These are phyloP conservation scores for Trypanosoma vivax DNA, from an alignment of 208 protist genomes.

Conservation along the genomic window DNA sequence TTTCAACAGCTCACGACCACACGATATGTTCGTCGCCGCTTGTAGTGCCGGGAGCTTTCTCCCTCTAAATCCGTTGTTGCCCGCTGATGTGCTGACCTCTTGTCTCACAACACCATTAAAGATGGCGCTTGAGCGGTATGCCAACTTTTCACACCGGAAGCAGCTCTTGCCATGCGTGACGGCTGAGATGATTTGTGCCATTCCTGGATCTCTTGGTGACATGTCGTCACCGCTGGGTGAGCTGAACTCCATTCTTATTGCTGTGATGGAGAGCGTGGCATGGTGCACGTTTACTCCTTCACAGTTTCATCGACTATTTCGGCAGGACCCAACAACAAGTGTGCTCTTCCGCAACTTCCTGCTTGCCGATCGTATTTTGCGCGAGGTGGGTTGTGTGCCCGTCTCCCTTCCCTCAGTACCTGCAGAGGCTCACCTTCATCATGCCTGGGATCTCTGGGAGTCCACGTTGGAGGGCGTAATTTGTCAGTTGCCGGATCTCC, in stretches of 20 bases:
- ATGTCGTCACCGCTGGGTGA: slow-evolving; percentile 93
- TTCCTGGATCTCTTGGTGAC: slow-evolving; percentile 64
- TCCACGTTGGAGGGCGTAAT: slow-evolving; percentile 89
- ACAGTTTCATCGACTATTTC: slow-evolving; percentile 94
- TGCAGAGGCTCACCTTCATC: slow-evolving; percentile 90
- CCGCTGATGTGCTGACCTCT: slow-evolving; percentile 98
- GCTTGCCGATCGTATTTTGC: slow-evolving; percentile 95
- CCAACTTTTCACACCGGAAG: slow-evolving; percentile 68
- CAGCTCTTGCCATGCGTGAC: slow-evolving; percentile 81
- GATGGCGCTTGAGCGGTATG: slow-evolving; percentile 95
- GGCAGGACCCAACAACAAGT: slow-evolving; percentile 93
- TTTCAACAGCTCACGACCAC: slow-evolving; percentile 58
- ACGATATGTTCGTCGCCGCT: slow-evolving; percentile 95
- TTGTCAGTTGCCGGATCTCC: slow-evolving; percentile 85
- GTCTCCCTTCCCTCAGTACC: slow-evolving; percentile 92
- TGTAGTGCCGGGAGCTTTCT: slow-evolving; percentile 92
- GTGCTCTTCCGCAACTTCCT: slow-evolving; percentile 97
- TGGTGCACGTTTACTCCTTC: slow-evolving; percentile 92
- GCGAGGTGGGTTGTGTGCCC: slow-evolving; percentile 92
- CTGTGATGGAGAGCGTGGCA: slow-evolving; percentile 98
- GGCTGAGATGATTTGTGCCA: slow-evolving; percentile 78
- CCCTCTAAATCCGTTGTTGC: slow-evolving; percentile 95
- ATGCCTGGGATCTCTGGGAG: slow-evolving; percentile 95
- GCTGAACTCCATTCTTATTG: slow-evolving; percentile 98
- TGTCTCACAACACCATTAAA: slow-evolving; percentile 98